phyloP scores from a whole-genome alignment of 495 filamentous ascomycete genomes.

The Bombardia bombarda region DNA sequence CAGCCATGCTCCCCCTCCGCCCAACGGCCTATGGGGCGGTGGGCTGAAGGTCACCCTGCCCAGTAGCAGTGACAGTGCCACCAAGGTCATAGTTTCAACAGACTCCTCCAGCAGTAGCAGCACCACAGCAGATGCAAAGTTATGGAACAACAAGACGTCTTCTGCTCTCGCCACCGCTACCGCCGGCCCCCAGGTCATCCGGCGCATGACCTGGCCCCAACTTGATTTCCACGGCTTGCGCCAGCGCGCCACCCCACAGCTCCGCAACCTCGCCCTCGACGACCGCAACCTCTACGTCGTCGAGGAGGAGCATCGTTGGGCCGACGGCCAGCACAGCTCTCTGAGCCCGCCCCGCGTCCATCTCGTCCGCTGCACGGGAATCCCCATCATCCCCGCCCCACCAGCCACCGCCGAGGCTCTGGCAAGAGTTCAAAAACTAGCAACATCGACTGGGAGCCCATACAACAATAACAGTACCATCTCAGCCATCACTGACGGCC shows the following conservation, averaged over 20 bases:
- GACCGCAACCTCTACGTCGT: slow-evolving; percentile 37
- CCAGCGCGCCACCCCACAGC: slow-evolving; percentile 45
- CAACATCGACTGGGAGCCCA: too few species aligned
- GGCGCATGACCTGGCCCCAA: slow-evolving; percentile 46
- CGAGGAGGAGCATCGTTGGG: slow-evolving; percentile 44
- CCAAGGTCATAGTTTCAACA: background rate
- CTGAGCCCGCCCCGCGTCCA: slow-evolving; percentile 34
- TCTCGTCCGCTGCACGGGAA: slow-evolving; percentile 41
- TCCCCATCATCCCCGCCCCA: slow-evolving; percentile 36
- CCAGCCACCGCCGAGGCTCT: background rate
- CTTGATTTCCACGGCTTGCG: slow-evolving; percentile 51
- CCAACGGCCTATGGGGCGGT: slow-evolving; percentile 20
- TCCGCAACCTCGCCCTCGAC: slow-evolving; percentile 49
- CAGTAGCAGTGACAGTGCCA: background rate
- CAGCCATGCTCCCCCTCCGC: background rate
- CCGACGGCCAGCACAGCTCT: slow-evolving; percentile 34
- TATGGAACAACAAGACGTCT: background rate
- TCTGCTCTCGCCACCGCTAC: slow-evolving; percentile 8
- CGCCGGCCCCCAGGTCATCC: slow-evolving; percentile 43
- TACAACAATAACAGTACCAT: background rate
- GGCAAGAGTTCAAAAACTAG: background rate
- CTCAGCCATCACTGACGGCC: slow-evolving; percentile 9
- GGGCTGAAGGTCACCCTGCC: background rate
- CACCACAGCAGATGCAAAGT: background rate
- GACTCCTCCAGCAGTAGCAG: background rate